Conservation (phyloP, 352 stramenopile genomes). For the Pythium folliculosum region DNA sequence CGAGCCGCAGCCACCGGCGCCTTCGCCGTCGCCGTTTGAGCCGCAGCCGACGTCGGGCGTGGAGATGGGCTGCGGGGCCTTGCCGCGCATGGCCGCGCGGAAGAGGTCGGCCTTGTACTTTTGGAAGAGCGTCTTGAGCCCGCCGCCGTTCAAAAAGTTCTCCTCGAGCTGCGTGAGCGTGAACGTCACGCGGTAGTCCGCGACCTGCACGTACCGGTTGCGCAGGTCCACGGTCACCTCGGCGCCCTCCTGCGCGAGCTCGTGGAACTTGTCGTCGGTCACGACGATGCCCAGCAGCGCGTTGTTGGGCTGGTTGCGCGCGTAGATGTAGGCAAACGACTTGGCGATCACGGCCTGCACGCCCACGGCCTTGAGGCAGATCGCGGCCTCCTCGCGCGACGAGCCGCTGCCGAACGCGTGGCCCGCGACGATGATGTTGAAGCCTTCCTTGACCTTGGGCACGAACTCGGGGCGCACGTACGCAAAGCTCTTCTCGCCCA, state of each 20-base stretch:
- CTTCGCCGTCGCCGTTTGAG: neutral
- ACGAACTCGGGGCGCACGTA: slow-evolving; percentile 83
- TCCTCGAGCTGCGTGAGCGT: slow-evolving; percentile 78
- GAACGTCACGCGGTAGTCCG: slow-evolving; percentile 65
- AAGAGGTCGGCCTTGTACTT: slow-evolving; percentile 87
- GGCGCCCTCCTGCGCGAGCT: slow-evolving; percentile 62
- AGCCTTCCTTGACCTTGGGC: slow-evolving; percentile 65
- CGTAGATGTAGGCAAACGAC: slow-evolving; percentile 88
- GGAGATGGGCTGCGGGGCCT: slow-evolving; percentile 57
- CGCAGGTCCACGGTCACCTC: slow-evolving; percentile 74
- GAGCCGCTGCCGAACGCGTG: slow-evolving; percentile 76
- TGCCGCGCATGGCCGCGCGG: slow-evolving; percentile 74
- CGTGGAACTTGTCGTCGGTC: slow-evolving; percentile 79
- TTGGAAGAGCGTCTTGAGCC: slow-evolving; percentile 76
- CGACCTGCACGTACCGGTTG: slow-evolving; percentile 62
- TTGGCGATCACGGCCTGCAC: slow-evolving; percentile 84
- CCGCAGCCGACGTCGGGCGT: slow-evolving; percentile 63
- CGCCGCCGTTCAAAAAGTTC: slow-evolving; percentile 77
- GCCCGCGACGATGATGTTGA: slow-evolving; percentile 81
- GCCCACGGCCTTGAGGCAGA: slow-evolving; percentile 79
- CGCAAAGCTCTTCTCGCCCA: slow-evolving; percentile 79
- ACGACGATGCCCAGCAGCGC: slow-evolving; percentile 79
- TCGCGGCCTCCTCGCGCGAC: slow-evolving; percentile 77
- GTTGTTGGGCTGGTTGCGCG: slow-evolving; percentile 85
- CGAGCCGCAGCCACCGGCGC: slow-evolving; percentile 13